phyloP scores from a whole-genome alignment of 2,329 filamentous ascomycete genomes.

The Madurella mycetomatis region DNA sequence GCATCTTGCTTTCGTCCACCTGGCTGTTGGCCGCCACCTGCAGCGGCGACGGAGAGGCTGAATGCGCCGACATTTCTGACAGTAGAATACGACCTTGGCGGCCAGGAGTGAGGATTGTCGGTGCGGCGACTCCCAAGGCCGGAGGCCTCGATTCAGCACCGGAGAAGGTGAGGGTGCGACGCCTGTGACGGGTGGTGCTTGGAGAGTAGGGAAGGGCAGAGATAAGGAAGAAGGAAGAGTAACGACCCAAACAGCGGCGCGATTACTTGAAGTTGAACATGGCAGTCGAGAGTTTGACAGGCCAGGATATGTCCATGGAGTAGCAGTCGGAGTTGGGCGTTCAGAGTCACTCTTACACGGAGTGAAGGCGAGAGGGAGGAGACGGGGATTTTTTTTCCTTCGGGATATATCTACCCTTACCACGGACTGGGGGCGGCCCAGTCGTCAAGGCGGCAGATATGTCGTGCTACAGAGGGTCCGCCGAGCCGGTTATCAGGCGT shows the following conservation, averaged over 20 bases:
- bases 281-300: conserved; percentile 18
- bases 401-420: background rate
- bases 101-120: too few species aligned
- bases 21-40: conserved; percentile 25
- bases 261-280: conserved; percentile 27
- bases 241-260: conserved; percentile 12
- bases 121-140: too few species aligned
- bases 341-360: conserved; percentile 7
- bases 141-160: too few species aligned
- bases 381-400: background rate
- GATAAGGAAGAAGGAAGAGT: background rate
- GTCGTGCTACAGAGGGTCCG: conserved; percentile 11
- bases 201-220: background rate
- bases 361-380: conserved; percentile 5
- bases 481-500: conserved; percentile 18
- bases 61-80: conserved; percentile 27
- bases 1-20: conserved; percentile 45
- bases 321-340: conserved; percentile 6
- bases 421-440: conserved; percentile 16
- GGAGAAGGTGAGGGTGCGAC: too few species aligned
- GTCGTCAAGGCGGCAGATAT: conserved; percentile 17
- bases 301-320: conserved; percentile 23
- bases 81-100: too few species aligned
- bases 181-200: background rate
- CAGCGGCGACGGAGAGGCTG: conserved; percentile 29